phyloP scores from a whole-genome alignment of 2,329 filamentous ascomycete species.

The Botrytis medusae region DNA sequence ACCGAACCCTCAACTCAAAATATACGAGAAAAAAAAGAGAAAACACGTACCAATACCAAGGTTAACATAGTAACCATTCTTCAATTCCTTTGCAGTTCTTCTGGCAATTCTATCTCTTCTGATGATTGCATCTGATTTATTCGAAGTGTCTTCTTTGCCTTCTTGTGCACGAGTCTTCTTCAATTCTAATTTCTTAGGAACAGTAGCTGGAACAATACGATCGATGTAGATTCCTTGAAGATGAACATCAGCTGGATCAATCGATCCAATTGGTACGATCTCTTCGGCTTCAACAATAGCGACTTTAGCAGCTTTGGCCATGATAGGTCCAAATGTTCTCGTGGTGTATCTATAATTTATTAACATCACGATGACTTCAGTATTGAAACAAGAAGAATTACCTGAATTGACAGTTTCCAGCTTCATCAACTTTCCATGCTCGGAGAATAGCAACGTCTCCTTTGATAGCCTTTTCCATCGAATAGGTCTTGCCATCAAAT shows the following conservation, averaged over 20 bases:
- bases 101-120: constrained; percentile 71
- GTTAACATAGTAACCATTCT: constrained; percentile 76
- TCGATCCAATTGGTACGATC: constrained; percentile 71
- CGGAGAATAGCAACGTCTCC: constrained; percentile 77
- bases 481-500: constrained; percentile 69
- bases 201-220: constrained; percentile 72
- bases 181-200: constrained; percentile 69
- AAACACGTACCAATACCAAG: constrained; percentile 71
- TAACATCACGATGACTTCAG: background rate
- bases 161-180: constrained; percentile 56
- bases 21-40: background rate
- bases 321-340: constrained; percentile 70
- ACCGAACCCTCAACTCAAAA: no score
- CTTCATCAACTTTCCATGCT: constrained; percentile 72
- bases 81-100: constrained; percentile 76
- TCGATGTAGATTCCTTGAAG: constrained; percentile 81
- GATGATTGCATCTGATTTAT: constrained; percentile 48
- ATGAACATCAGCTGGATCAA: constrained; percentile 71
- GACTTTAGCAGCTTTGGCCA: constrained; percentile 75
- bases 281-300: constrained; percentile 83
- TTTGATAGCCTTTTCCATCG: constrained; percentile 74
- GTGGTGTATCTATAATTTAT: constrained; percentile 55
- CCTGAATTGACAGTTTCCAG: constrained; percentile 62
- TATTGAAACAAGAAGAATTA: constrained; percentile 33
- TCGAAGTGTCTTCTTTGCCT: constrained; percentile 75